A percentile compares a stretch with the other conserved stretches of the same genome.
These are phyloP conservation scores for Hapsidospora chrysogenum DNA, from an alignment of 495 filamentous ascomycete genomes.

Conservation along the genomic window DNA sequence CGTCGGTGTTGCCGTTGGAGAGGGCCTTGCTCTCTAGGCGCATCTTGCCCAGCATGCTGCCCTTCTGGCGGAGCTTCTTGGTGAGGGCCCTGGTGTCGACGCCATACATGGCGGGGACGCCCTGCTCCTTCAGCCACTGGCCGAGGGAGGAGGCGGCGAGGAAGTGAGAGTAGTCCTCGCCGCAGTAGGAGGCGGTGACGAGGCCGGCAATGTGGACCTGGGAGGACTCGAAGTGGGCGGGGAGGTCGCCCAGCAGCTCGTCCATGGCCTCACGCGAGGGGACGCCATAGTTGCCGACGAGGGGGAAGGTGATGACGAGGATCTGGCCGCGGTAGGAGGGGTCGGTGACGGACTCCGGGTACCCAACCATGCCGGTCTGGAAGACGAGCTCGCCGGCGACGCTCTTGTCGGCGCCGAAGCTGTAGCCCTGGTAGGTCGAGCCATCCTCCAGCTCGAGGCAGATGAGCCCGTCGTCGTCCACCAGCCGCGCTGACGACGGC, in stretches of 20 bases:
- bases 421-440: constrained; percentile 74
- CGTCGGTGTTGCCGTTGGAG: constrained; percentile 28
- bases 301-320: constrained; percentile 76
- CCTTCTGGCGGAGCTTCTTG: constrained; percentile 81
- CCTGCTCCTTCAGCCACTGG: constrained; percentile 89
- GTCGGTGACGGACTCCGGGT: constrained; percentile 88
- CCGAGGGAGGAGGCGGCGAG: constrained; percentile 79
- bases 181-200: constrained; percentile 76
- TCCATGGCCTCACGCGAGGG: constrained; percentile 71
- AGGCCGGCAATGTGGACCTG: constrained; percentile 88
- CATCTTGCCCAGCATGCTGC: constrained; percentile 92
- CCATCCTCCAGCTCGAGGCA: constrained; percentile 85
- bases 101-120: constrained; percentile 88
- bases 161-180: constrained; percentile 88
- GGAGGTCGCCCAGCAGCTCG: constrained; percentile 62
- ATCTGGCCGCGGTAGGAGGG: constrained; percentile 89
- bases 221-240: constrained; percentile 78
- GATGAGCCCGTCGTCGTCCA: constrained; percentile 40
- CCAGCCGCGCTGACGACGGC: constrained; percentile 36
- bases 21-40: constrained; percentile 46
- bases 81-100: constrained; percentile 90
- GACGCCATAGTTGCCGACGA: constrained; percentile 90
- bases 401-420: constrained; percentile 85
- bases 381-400: constrained; percentile 94
- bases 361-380: constrained; percentile 98